Conservation (phyloP, 1,284 basidiomycete genomes). For the Ganoderma boninense region DNA sequence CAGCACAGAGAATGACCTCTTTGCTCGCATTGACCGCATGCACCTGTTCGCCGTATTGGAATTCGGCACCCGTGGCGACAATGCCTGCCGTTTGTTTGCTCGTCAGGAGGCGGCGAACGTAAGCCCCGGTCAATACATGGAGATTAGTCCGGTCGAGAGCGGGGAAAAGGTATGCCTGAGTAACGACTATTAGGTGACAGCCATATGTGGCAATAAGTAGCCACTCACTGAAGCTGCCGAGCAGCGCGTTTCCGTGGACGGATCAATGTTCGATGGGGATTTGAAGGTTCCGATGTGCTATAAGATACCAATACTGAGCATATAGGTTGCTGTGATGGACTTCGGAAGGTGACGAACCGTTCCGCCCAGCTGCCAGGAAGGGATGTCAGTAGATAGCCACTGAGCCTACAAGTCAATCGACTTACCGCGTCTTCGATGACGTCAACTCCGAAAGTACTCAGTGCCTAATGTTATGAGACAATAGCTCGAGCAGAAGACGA, state of each 20-base stretch:
- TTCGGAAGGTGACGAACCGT: slow-evolving; percentile 23
- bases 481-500: background rate
- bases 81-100: background rate
- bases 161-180: slow-evolving; percentile 33
- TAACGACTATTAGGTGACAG: background rate
- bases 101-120: slow-evolving; percentile 29
- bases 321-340: background rate
- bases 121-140: slow-evolving; percentile 31
- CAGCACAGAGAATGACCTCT: slow-evolving; percentile 46
- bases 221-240: slow-evolving; percentile 29
- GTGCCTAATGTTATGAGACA: slow-evolving; percentile 13
- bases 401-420: background rate
- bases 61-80: slow-evolving; percentile 44
- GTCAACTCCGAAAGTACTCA: slow-evolving; percentile 26
- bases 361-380: slow-evolving; percentile 26
- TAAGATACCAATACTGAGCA: background rate
- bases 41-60: slow-evolving; percentile 30
- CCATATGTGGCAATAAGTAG: background rate
- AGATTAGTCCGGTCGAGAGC: slow-evolving; percentile 33
- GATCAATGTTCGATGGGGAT: slow-evolving; percentile 25
- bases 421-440: slow-evolving; percentile 31
- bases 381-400: background rate
- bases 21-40: slow-evolving; percentile 40
- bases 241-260: slow-evolving; percentile 22
- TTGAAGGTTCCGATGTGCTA: slow-evolving; percentile 24